phyloP scores from a whole-genome alignment of 2,329 filamentous ascomycete genomes.

The Trichoderma koningiopsis region DNA sequence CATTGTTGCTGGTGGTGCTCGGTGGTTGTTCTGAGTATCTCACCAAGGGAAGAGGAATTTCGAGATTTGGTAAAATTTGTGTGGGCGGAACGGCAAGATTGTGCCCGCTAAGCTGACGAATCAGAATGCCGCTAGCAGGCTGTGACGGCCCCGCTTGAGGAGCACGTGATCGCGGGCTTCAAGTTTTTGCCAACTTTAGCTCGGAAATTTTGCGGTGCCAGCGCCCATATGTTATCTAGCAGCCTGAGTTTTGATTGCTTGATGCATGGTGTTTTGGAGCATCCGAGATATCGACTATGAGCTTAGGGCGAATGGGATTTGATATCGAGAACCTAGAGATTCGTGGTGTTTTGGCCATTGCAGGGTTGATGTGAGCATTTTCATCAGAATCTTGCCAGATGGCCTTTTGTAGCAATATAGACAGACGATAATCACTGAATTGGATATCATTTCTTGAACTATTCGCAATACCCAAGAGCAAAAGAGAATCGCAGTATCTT shows the following conservation, averaged over 20 bases:
- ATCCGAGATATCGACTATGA: background rate
- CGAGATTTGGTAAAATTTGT: constrained; percentile 49
- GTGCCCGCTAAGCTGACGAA: constrained; percentile 45
- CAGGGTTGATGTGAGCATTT: background rate
- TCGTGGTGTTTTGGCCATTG: background rate
- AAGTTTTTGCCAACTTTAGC: background rate
- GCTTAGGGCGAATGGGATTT: background rate
- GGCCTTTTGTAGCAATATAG: background rate
- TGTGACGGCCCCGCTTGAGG: constrained; percentile 5
- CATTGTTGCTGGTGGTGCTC: constrained; percentile 57
- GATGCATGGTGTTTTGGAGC: background rate
- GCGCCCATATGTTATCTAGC: background rate
- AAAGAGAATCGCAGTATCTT: background rate
- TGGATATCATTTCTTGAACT: background rate
- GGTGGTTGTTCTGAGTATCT: constrained; percentile 42
- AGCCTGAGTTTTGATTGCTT: background rate
- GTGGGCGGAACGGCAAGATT: constrained; percentile 42
- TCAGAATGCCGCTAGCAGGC: constrained; percentile 32
- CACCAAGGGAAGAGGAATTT: constrained; percentile 44
- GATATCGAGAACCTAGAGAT: background rate
- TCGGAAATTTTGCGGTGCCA: background rate
- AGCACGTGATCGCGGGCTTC: constrained; percentile 21
- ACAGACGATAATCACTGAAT: background rate
- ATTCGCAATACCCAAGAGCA: background rate
- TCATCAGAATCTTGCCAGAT: background rate